Percentiles rank a stretch among this genome's conserved stretches.
Evolutionary conservation across 768 basidiomycete genomes (phyloP).

Genomic region (Cystofilobasidium capitatum): DNA sequence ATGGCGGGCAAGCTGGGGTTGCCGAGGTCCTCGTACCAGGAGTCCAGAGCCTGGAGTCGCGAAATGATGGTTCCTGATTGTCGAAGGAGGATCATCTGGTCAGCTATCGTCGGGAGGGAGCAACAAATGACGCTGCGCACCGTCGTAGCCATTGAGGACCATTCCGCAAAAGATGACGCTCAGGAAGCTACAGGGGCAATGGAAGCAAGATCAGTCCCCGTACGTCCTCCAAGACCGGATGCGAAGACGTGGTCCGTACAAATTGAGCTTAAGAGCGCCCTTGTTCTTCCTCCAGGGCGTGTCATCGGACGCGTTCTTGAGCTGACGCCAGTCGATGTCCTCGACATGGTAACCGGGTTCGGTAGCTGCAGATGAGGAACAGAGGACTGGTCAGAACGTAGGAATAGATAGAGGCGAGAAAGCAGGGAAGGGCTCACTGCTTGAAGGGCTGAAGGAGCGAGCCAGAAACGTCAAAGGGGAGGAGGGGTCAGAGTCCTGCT

Average conservation of each 20-base stretch:
- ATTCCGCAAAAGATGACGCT: conserved; percentile 40
- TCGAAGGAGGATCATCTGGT: neutral
- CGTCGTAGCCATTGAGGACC: conserved; percentile 38
- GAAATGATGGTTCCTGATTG: conserved; percentile 36
- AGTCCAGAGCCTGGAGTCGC: conserved; percentile 39
- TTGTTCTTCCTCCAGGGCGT: conserved; percentile 38
- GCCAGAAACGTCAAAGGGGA: too few relatives aligned
- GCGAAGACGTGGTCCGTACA: conserved; percentile 32
- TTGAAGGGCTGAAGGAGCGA: too few relatives aligned
- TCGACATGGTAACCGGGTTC: too few relatives aligned
- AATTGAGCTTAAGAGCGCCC: conserved; percentile 40
- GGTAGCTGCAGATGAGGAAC: too few relatives aligned
- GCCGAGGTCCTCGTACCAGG: conserved; percentile 39
- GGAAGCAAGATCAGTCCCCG: neutral
- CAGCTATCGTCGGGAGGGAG: neutral
- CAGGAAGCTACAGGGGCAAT: conserved; percentile 34
- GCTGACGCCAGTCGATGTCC: neutral
- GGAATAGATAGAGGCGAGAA: too few relatives aligned
- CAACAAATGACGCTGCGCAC: neutral
- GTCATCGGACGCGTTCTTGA: conserved; percentile 37
- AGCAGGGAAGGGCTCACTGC: too few relatives aligned
- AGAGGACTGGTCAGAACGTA: too few relatives aligned
- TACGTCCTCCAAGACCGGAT: neutral
- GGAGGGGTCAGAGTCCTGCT: too few relatives aligned
- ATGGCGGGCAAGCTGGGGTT: conserved; percentile 35